Conservation (phyloP, 2,329 filamentous ascomycete species). For the Neofusicoccum ribis region DNA sequence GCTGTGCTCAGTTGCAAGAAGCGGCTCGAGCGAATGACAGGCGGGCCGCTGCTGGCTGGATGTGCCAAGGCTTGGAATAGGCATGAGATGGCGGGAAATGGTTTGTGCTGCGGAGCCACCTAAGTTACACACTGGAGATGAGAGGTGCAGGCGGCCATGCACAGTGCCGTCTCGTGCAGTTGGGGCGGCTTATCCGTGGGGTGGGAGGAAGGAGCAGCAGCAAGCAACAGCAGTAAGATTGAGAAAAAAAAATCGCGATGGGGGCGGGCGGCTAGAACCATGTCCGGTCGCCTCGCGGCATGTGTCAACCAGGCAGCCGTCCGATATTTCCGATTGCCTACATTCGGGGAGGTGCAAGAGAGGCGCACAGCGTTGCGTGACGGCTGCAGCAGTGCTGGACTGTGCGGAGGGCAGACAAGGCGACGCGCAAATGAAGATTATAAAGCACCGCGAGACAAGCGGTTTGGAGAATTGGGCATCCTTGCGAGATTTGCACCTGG, state of each 20-base stretch:
- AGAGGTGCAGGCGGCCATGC: conserved; percentile 3
- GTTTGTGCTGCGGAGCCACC: not conserved
- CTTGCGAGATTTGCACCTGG: not conserved
- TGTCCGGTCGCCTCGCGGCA: not conserved
- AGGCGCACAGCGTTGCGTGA: not conserved
- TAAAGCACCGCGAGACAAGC: not conserved
- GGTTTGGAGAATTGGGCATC: not conserved
- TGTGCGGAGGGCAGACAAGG: not conserved
- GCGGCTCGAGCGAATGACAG: conserved; percentile 1
- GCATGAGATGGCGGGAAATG: not conserved
- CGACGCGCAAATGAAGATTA: not conserved
- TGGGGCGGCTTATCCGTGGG: not conserved
- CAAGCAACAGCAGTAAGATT: not conserved
- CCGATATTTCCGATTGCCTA: not conserved
- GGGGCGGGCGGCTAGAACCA: not conserved
- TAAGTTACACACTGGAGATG: not conserved
- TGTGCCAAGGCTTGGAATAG: conserved; percentile 13
- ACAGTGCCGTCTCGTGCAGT: conserved; percentile 10
- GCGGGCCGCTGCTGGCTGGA: not conserved
- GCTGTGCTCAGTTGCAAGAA: not conserved
- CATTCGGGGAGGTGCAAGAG: not conserved
- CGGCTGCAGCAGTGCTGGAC: not conserved
- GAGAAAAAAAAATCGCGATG: not conserved
- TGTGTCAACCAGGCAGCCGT: conserved; percentile 4
- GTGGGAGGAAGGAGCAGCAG: not conserved